Percentiles rank a stretch among this genome's conserved stretches.
These are phyloP conservation scores for Aristolochia californica DNA, from an alignment of 164 flowering plant species.

Conservation along the genomic window DNA sequence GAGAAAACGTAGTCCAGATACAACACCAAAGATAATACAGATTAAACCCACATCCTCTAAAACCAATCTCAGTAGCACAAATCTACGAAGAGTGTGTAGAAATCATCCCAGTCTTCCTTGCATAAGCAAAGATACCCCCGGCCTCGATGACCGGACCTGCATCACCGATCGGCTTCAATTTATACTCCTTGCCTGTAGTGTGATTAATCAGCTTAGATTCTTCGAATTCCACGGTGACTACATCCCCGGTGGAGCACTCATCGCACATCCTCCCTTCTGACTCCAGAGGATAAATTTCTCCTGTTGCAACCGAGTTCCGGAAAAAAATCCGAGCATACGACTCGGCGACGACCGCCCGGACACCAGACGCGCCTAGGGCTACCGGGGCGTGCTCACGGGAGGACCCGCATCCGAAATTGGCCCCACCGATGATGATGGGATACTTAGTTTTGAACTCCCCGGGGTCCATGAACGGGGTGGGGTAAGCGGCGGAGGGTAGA, in stretches of 20 bases:
- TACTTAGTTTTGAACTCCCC: constrained; percentile 40
- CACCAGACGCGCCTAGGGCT: constrained; percentile 85
- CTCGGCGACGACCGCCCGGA: constrained; percentile 78
- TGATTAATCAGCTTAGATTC: constrained; percentile 63
- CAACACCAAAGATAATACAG: too few relatives aligned
- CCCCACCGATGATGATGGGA: constrained; percentile 71
- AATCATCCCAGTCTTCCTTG: constrained; percentile 86
- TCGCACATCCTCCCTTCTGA: constrained; percentile 75
- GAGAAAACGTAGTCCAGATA: too few relatives aligned
- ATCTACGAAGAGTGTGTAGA: constrained; percentile 4
- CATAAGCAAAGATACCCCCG: constrained; percentile 96
- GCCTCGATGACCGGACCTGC: constrained; percentile 95
- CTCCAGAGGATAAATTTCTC: constrained; percentile 86
- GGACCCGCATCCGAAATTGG: constrained; percentile 92
- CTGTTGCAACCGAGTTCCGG: constrained; percentile 88
- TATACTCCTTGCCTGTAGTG: constrained; percentile 75
- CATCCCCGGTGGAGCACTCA: constrained; percentile 82
- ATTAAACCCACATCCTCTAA: too few relatives aligned
- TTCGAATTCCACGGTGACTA: constrained; percentile 62
- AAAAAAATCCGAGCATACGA: constrained; percentile 93
- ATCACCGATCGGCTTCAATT: constrained; percentile 88
- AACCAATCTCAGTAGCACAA: background rate
- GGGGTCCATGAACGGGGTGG: constrained; percentile 55
- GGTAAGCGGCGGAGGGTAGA: constrained; percentile 52
- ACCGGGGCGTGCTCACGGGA: constrained; percentile 99